These are phyloP conservation scores for Vaccinium macrocarpon DNA, from an alignment of 148 eudicot genomes.

Conservation along the genomic window DNA sequence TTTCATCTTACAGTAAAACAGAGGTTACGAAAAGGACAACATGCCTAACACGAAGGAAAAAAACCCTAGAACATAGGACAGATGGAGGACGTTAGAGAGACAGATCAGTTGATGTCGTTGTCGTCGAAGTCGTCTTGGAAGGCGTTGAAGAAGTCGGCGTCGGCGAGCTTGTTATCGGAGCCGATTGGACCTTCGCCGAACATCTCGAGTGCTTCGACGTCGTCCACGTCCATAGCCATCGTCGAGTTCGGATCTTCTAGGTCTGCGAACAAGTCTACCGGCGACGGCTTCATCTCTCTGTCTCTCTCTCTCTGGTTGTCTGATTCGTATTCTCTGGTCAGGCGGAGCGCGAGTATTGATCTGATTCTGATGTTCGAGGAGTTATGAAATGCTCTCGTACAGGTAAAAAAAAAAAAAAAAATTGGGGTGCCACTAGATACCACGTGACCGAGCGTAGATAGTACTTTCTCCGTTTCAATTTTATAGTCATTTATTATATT, in stretches of 20 bases:
- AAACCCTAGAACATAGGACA: background rate
- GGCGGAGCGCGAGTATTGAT: too few relatives aligned
- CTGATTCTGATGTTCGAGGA: too few relatives aligned
- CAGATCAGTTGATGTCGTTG: conserved; percentile 55
- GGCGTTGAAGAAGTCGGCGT: conserved; percentile 74
- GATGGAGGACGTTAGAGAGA: background rate
- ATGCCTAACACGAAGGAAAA: background rate
- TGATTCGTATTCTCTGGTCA: background rate
- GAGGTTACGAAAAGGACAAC: background rate
- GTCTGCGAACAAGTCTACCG: conserved; percentile 45
- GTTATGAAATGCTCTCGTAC: too few relatives aligned
- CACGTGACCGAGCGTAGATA: too few relatives aligned
- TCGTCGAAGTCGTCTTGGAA: conserved; percentile 83
- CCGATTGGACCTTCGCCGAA: conserved; percentile 51
- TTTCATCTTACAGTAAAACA: background rate
- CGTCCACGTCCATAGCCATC: conserved; percentile 80
- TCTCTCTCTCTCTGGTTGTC: background rate
- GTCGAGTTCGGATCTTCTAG: conserved; percentile 44
- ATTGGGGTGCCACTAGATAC: too few relatives aligned
- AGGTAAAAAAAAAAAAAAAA: too few relatives aligned
- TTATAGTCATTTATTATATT: too few relatives aligned
- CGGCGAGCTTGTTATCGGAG: conserved; percentile 49
- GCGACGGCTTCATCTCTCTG: conserved; percentile 47
- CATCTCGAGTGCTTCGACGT: conserved; percentile 57
- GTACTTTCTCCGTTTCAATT: too few relatives aligned